These are phyloP conservation scores for Diplotaxis tenuifolia DNA, from an alignment of 345 rosid genomes.

Conservation along the genomic window DNA sequence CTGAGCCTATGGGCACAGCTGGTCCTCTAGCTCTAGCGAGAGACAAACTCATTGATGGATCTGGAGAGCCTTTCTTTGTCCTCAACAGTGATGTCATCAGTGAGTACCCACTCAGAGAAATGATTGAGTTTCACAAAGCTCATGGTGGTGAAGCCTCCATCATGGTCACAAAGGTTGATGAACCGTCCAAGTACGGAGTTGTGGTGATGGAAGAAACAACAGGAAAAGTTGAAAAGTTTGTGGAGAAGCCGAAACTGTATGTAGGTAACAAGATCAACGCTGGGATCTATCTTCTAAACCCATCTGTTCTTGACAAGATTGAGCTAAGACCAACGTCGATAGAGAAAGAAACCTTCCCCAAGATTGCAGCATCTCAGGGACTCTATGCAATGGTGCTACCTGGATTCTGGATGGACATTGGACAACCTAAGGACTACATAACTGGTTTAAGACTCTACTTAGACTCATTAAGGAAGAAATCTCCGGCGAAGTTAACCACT, in stretches of 20 bases:
- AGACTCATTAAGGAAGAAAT: constrained; percentile 75
- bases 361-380: constrained; percentile 69
- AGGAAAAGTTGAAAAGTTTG: constrained; percentile 79
- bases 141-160: constrained; percentile 99
- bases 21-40: constrained; percentile 98
- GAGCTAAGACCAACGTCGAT: constrained; percentile 93
- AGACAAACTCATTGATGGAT: constrained; percentile 73
- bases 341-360: constrained; percentile 97
- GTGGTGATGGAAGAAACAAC: constrained; percentile 90
- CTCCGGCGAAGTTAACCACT: constrained; percentile 57
- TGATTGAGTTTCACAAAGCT: constrained; percentile 79
- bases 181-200: constrained; percentile 97
- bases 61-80: constrained; percentile 95
- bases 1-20: constrained; percentile 98
- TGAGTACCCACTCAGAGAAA: constrained; percentile 82
- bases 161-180: constrained; percentile 99
- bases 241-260: constrained; percentile 88
- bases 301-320: constrained; percentile 84
- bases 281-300: constrained; percentile 86
- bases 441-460: constrained; percentile 90
- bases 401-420: constrained; percentile 99
- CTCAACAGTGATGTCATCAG: constrained; percentile 99
- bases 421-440: constrained; percentile 96
- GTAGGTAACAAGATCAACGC: constrained; percentile 99
- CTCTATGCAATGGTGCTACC: constrained; percentile 94